Conservation (phyloP, 2,329 filamentous ascomycete species). For the Mycogone perniciosa region DNA sequence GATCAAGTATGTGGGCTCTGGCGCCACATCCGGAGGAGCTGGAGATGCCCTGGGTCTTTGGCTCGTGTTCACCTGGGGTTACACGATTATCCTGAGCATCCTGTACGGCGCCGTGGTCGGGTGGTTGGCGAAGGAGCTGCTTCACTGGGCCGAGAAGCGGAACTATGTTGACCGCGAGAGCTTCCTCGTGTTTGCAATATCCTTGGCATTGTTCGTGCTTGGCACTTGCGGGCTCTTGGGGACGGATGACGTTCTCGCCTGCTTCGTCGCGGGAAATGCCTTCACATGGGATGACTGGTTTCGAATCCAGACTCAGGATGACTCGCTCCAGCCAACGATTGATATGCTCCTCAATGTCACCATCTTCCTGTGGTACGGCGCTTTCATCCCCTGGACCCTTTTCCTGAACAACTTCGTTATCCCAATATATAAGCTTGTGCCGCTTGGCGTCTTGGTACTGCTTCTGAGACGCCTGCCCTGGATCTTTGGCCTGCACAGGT, state of each 20-base stretch:
- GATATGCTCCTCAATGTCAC: slow-evolving; percentile 89
- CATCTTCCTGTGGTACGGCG: slow-evolving; percentile 88
- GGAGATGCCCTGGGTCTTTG: slow-evolving; percentile 67
- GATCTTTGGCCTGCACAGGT: slow-evolving; percentile 64
- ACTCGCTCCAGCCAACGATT: slow-evolving; percentile 87
- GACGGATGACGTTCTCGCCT: slow-evolving; percentile 83
- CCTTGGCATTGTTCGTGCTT: slow-evolving; percentile 77
- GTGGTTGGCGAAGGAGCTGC: slow-evolving; percentile 72
- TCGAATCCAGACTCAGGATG: slow-evolving; percentile 78
- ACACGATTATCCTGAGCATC: slow-evolving; percentile 73
- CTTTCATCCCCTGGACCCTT: slow-evolving; percentile 70
- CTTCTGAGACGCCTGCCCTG: slow-evolving; percentile 72
- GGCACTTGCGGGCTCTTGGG: slow-evolving; percentile 84
- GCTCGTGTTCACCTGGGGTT: slow-evolving; percentile 82
- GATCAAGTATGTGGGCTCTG: slow-evolving; percentile 64
- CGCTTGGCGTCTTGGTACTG: slow-evolving; percentile 68
- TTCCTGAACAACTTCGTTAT: slow-evolving; percentile 65
- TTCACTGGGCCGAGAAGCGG: slow-evolving; percentile 77
- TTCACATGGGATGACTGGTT: slow-evolving; percentile 97
- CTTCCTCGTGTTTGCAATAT: slow-evolving; percentile 80
- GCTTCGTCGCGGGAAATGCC: slow-evolving; percentile 84
- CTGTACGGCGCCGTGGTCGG: slow-evolving; percentile 72
- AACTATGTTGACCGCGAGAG: slow-evolving; percentile 82
- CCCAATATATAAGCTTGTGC: slow-evolving; percentile 65
- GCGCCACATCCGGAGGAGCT: slow-evolving; percentile 52